Percentiles rank a stretch among this genome's conserved stretches.
Conservation (phyloP, 306 rosid species). For the Clitoria ternatea region DNA sequence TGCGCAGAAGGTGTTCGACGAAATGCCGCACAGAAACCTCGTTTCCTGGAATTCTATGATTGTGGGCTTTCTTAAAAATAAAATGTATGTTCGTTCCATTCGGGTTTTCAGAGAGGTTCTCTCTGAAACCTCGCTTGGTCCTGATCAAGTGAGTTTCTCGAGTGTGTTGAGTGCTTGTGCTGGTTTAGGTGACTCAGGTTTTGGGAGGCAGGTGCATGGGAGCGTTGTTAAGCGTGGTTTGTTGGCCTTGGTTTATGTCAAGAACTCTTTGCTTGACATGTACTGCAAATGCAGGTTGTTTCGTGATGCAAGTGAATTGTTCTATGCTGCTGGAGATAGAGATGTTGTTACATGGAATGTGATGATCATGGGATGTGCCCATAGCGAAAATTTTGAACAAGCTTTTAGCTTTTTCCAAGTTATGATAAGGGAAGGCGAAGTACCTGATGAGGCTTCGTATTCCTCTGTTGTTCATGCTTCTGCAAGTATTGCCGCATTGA, state of each 20-base stretch:
- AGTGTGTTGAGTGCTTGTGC: constrained; percentile 58
- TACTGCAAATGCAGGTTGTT: constrained; percentile 45
- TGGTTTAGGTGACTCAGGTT: constrained; percentile 26
- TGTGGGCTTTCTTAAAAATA: constrained; percentile 47
- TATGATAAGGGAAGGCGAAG: constrained; percentile 45
- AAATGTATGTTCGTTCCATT: constrained; percentile 36
- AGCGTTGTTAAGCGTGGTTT: constrained; percentile 43
- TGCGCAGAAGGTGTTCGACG: constrained; percentile 54
- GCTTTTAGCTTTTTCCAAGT: constrained; percentile 43
- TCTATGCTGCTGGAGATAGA: constrained; percentile 35
- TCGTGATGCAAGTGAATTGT: constrained; percentile 43
- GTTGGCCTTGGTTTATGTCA: constrained; percentile 40
- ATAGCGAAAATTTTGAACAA: constrained; percentile 39
- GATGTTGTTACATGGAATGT: constrained; percentile 63
- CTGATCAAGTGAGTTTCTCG: constrained; percentile 52
- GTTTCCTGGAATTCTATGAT: constrained; percentile 60
- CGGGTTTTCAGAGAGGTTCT: constrained; percentile 33
- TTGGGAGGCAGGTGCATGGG: constrained; percentile 62
- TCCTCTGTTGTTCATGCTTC: constrained; percentile 55
- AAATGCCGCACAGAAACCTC: constrained; percentile 49
- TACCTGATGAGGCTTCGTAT: constrained; percentile 52
- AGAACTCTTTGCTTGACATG: constrained; percentile 55
- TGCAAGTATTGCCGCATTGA: constrained; percentile 44
- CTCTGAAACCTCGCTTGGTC: constrained; percentile 17
- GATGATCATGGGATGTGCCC: constrained; percentile 42